These are phyloP conservation scores for Eutrema salsugineum DNA, from an alignment of 441 rosid species.

Conservation along the genomic window DNA sequence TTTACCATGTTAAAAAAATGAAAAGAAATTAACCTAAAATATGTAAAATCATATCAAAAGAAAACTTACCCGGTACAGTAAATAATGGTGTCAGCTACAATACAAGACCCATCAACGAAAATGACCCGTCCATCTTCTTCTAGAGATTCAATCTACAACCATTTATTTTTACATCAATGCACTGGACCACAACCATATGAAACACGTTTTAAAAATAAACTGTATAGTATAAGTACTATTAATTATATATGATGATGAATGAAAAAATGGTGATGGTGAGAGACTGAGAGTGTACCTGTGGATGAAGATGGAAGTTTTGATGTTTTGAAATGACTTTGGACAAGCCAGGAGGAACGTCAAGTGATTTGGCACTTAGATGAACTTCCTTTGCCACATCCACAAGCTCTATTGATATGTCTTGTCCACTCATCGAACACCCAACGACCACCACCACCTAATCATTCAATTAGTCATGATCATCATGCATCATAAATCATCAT, in stretches of 20 bases:
- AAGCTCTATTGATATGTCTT: conserved; percentile 84
- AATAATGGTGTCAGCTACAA: conserved; percentile 60
- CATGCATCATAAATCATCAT: neutral
- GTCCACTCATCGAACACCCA: conserved; percentile 75
- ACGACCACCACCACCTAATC: conserved; percentile 71
- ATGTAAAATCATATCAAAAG: neutral
- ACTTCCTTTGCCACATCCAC: conserved; percentile 67
- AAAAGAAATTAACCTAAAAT: neutral
- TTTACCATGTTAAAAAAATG: neutral
- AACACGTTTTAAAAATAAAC: neutral
- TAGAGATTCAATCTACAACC: conserved; percentile 56
- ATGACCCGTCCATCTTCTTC: conserved; percentile 58
- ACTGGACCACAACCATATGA: too few species aligned
- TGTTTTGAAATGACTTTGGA: conserved; percentile 62
- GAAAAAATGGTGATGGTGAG: neutral
- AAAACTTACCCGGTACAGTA: conserved; percentile 80
- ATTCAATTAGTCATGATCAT: neutral
- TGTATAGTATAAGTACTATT: neutral
- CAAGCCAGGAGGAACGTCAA: conserved; percentile 50
- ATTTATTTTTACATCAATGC: too few species aligned
- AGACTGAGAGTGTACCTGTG: conserved; percentile 40
- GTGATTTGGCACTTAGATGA: conserved; percentile 65
- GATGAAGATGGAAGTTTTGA: conserved; percentile 50
- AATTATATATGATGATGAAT: neutral
- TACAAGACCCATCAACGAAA: conserved; percentile 58